Evolutionary conservation across 768 basidiomycete genomes (phyloP).

Genomic region (Naganishia friedmannii): DNA sequence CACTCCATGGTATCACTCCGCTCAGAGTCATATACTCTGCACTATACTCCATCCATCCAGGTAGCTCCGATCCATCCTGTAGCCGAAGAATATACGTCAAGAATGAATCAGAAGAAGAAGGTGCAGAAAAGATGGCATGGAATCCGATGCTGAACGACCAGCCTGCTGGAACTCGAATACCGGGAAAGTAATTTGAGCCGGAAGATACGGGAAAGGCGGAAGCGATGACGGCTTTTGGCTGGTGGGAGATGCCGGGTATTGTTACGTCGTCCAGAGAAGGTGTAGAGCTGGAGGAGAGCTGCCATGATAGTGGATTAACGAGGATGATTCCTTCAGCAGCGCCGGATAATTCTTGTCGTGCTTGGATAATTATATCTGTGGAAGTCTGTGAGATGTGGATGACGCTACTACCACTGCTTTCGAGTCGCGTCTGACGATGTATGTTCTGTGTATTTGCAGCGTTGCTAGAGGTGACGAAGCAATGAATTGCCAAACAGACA

Average conservation of each 20-base stretch:
- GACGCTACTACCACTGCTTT: not conserved
- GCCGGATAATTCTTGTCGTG: not conserved
- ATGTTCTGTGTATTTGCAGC: not conserved
- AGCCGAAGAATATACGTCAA: slow-evolving; percentile 59
- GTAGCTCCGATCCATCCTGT: slow-evolving; percentile 67
- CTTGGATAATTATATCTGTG: not conserved
- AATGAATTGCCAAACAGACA: not conserved
- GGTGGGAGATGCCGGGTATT: not conserved
- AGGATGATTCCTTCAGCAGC: not conserved
- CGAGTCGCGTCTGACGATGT: not conserved
- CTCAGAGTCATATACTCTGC: slow-evolving; percentile 18
- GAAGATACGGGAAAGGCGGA: slow-evolving; percentile 66
- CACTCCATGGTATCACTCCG: slow-evolving; percentile 3
- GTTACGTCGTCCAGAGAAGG: not conserved
- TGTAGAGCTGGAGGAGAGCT: slow-evolving; percentile 1
- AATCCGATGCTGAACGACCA: slow-evolving; percentile 94
- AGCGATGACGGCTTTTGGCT: slow-evolving; percentile 55
- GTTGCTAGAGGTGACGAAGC: not conserved
- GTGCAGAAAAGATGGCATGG: slow-evolving; percentile 61
- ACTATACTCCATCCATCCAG: slow-evolving; percentile 73
- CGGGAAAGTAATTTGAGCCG: slow-evolving; percentile 55
- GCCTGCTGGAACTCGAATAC: slow-evolving; percentile 67
- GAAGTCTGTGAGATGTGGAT: too few species aligned
- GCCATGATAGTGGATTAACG: slow-evolving; percentile 17
- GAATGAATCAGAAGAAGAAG: slow-evolving; percentile 25